Evolutionary conservation across 2,329 filamentous ascomycete species (phyloP), one percentile per base, ranked within the genome.

Genomic region (Sclerotinia nivalis): DNA sequence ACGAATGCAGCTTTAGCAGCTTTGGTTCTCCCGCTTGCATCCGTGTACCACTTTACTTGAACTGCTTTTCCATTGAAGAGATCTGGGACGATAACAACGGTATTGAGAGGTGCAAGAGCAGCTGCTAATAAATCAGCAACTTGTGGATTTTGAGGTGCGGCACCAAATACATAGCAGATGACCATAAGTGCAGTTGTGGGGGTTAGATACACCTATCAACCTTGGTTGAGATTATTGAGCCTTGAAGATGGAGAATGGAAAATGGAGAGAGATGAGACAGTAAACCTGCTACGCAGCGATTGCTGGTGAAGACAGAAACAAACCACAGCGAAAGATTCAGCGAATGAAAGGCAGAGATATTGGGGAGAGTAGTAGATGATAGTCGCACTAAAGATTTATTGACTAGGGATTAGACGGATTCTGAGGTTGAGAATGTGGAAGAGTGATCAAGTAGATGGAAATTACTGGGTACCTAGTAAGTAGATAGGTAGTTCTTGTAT

Each of bases 41-140:
- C 78, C 86, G 50, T 47, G 37, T 70, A 87, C 81, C 84, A 85
- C 25, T 72, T 59, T 85, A 83, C 56, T 84, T 87, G 18, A 62
- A 15, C 77, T 62, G 61, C 54, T 15, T 66, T 55, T 78, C 92
- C 93, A 70, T 91, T 86, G 83, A 97, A 96, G 85, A 93, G 94
- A 82, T 97, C 93, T 25, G 94, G 94, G 72, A 97, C 93, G 80
- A 94, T 91, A 75, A 97, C 91, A 10, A 52, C n/a, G 4, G 45
- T 60, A 15, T 52, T 22, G 74, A 89, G 88, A 80, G 81, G 78
- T 31, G 67, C 64, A 75, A 86, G 82, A 70, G 83, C 82, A 65
- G 81, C 80, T 54, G 87, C 83, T 20, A 90, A 80, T 71, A 86
- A 90, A 76, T 93, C 90, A 70, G 88, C 88, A 43, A 89, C 90